Percentiles rank a stretch among this genome's conserved stretches.
phyloP scores from a whole-genome alignment of 192 early-diverging fungal genomes.

The Rhizoclosmatium sp. region DNA sequence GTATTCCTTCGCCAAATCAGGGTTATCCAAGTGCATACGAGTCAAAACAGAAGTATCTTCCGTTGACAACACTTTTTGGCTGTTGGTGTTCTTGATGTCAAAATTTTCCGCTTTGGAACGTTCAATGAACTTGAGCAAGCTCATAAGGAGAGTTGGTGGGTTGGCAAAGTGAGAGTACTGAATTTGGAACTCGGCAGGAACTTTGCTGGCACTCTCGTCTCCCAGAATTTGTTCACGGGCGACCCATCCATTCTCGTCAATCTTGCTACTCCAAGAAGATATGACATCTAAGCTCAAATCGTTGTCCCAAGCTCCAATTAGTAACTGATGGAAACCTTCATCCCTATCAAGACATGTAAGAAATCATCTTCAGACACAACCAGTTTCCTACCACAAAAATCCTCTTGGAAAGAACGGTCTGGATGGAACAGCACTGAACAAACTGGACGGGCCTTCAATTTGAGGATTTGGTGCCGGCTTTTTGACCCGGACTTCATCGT shows the following conservation, averaged over 20 bases:
- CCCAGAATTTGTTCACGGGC: slow-evolving; percentile 94
- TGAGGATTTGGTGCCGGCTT: slow-evolving; percentile 58
- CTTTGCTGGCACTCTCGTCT: slow-evolving; percentile 87
- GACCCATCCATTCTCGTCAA: slow-evolving; percentile 90
- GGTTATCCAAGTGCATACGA: slow-evolving; percentile 50
- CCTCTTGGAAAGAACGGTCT: slow-evolving; percentile 95
- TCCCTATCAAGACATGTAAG: slow-evolving; percentile 65
- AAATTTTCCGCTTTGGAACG: slow-evolving; percentile 38
- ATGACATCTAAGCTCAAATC: slow-evolving; percentile 87
- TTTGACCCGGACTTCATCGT: neutral
- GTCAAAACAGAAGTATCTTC: slow-evolving; percentile 8
- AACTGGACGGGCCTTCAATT: slow-evolving; percentile 66
- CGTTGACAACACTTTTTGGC: slow-evolving; percentile 22
- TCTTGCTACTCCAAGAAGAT: slow-evolving; percentile 77
- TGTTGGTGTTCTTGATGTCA: neutral
- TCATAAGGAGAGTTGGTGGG: slow-evolving; percentile 84
- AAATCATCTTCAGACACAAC: too few species aligned
- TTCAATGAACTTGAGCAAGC: slow-evolving; percentile 72
- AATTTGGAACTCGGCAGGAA: slow-evolving; percentile 89
- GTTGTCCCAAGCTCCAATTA: slow-evolving; percentile 88
- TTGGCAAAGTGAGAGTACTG: slow-evolving; percentile 94
- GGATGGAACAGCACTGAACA: slow-evolving; percentile 86
- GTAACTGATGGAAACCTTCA: slow-evolving; percentile 89
- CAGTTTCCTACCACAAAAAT: slow-evolving; percentile 77
- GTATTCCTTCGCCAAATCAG: slow-evolving; percentile 48